phyloP scores from a whole-genome alignment of 345 rosid species.

The Pseudoturritis turrita region DNA sequence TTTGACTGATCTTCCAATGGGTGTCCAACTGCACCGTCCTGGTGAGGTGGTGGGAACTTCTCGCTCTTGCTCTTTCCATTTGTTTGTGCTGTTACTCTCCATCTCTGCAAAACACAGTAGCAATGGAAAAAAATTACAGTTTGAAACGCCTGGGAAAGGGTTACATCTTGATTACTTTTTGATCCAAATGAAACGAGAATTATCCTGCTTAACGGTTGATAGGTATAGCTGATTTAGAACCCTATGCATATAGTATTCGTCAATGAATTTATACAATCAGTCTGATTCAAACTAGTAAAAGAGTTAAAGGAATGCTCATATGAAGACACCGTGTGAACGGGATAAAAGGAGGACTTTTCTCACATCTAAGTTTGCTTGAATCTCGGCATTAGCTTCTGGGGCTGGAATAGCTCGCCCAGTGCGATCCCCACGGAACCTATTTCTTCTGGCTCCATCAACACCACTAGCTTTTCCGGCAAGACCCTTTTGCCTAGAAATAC shows the following conservation, averaged over 20 bases:
- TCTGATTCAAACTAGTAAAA: neutral
- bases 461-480: constrained; percentile 45
- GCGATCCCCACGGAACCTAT: constrained; percentile 45
- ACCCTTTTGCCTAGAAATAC: constrained; percentile 52
- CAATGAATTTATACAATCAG: neutral
- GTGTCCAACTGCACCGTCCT: constrained; percentile 76
- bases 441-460: constrained; percentile 54
- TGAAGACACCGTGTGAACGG: neutral
- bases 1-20: constrained; percentile 33
- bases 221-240: neutral
- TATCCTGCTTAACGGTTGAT: neutral
- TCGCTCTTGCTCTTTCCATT: constrained; percentile 84
- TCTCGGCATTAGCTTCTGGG: constrained; percentile 92
- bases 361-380: constrained; percentile 62
- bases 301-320: neutral
- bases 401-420: constrained; percentile 65
- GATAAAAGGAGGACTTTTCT: neutral
- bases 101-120: constrained; percentile 40
- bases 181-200: neutral
- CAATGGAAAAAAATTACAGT: neutral
- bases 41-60: constrained; percentile 96
- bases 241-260: neutral
- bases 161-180: neutral
- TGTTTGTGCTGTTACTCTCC: constrained; percentile 48
- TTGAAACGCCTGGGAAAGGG: neutral